Base-by-base conservation (phyloP, 495 filamentous ascomycete species). In the Penicillium salamii region DNA sequence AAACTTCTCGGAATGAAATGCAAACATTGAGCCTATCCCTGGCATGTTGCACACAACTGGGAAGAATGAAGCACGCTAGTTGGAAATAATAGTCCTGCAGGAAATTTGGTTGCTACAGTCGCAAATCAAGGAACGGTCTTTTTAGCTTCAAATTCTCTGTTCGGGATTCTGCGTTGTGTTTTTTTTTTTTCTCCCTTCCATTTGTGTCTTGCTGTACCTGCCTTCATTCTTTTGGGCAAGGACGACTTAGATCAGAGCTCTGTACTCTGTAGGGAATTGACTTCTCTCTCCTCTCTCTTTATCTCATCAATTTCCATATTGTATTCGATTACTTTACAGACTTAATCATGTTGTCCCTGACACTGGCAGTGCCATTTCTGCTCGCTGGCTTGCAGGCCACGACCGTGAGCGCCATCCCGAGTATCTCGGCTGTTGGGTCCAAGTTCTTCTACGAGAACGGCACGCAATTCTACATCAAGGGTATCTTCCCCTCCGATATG, bases 391-490 rank as follows among this genome's bases (percentile, higher is more conserved):
- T 71, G 26, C 59, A 64, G 42, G 56, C 58, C 32, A 46, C 54
- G 20, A 49, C 53, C 0, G 64, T 59, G 29, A 49, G 45, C 44
- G 70, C 70, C 15, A 61, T 77, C 29, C 72, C 81, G 24, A 78
- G 79, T 28, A 86, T 95, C 57, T 77, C 79, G 12, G 75, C 79
- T 17, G 81, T 86, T 21, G 89, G 89, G n/a, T 81, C 84, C 66
- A 95, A 93, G 67, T 89, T 95, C 75, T 93, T 91, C 71, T 83
- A 79, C 46, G 79, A 75, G 53, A 78, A 89, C 67, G 88, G 89
- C 46, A 74, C 80, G 13, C 88, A 91, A 63, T 95, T 84, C 69
- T 93, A 79, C 69, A 79, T 92, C 59, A 92, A 91, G 68, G 88
- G 89, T 44, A 35, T n/a, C 5, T 19, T 41, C 13, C 29, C 12